Base-by-base conservation (phyloP, 1,284 basidiomycete species). In the Cutaneotrichosporon spelunceum region DNA sequence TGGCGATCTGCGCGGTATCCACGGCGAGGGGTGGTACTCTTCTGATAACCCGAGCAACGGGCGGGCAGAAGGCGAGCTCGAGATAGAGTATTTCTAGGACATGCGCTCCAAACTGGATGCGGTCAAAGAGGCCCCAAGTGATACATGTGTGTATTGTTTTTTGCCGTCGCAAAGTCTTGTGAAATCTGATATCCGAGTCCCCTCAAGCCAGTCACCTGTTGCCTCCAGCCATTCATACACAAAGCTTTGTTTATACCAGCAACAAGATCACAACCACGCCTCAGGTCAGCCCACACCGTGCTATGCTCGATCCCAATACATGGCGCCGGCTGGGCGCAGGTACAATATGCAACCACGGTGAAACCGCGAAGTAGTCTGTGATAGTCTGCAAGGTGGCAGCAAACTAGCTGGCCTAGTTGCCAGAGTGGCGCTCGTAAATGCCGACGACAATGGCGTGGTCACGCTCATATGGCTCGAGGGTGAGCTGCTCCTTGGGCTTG, bases 401-500 rank as follows among this genome's bases (percentile, higher is more conserved):
- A 42, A 42, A 42, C 39, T 42, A 42, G 29, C n/a, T 53, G 52
- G 29, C 14, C 34, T 30, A 44, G 26, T 55, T 44, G 53, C 39
- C 53, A 56, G 55, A 42, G 68, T 80, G 73, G 60, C 78, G 70
- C 63, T 78, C 69, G 72, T 79, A 79, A 44, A 61, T 67, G 44
- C 76, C 77, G 57, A 79, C 76, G 59, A 80, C 78, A 60, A 81
- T 80, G 58, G 78, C 79, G 72, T 82, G 81, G 69, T 80, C 79
- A 69, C 79, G 69, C 73, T 79, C 80, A 66, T 79, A 80, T 39
- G 77, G 79, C 72, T 93, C 91, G 55, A 93, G 81, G 16, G 76
- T 76, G 50, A 78, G 68, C 72, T 74, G 74, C 66, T 75, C 76
- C 64, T 93, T 83, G 39, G 95, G 93, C 82, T 93, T 94, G 82